Base-by-base conservation (phyloP, 129 eudicot genomes). In the Arctium minus region DNA sequence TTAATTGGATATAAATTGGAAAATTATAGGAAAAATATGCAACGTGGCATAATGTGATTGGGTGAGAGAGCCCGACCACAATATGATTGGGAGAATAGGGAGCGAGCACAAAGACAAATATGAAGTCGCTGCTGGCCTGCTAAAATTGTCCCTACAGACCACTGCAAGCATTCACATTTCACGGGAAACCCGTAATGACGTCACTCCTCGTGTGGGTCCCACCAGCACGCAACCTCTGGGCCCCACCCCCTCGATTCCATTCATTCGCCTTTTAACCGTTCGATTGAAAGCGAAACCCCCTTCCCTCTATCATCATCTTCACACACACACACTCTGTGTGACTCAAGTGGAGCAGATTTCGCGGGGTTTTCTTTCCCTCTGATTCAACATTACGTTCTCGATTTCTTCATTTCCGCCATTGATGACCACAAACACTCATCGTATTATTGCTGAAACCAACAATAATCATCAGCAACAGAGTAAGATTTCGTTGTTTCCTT, bases 311-410 rank as follows among this genome's bases (percentile, higher is more conserved):
- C 40, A 70, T 72, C 70, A 10, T 8, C 72, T 10, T 22, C 31
- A 65, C 50, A 31, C 64, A 18, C 68, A 8, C 76, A 32, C 81
- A 50, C 74, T 33, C 77, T 10, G 37, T 18, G 80, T 78, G 79
- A 33, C 67, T 74, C 65, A n/a, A 74, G 76, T 76, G 86, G 56
- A 70, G 74, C 84, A 76, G 74, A 80, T 86, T 91, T 91, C 95
- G 92, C 95, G 92, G 89, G 86, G 75, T 85, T 83, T 86, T 87
- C 33, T 46, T 22, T 75, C 85, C 39, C 35, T 84, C 80, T 33
- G 65, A 1, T n/a, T 80, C 73, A 1, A 30, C 76, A 13, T 67
- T 74, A 6, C 65, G 33, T 67, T 81, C 46, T 80, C 13, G 71
- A 72, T 77, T 33, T 67, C 78, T 67, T 76, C 77, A 70, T 74